Conservation (phyloP, 108 stramenopile species). For the Fistulifera pelliculosa region DNA sequence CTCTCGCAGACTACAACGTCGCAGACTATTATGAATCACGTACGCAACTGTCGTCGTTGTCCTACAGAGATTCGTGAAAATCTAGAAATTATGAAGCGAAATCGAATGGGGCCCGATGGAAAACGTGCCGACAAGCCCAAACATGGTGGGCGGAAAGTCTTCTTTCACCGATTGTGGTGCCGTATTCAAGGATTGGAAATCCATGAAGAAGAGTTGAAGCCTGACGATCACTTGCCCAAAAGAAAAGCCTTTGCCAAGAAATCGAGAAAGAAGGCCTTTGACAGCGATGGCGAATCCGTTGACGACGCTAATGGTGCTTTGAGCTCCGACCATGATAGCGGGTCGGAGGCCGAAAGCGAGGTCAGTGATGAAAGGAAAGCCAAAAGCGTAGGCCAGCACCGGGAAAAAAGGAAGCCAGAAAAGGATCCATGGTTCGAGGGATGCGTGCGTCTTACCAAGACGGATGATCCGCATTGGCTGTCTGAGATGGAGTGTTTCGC, state of each 20-base stretch:
- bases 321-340: constrained; percentile 26
- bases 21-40: constrained; percentile 83
- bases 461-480: constrained; percentile 71
- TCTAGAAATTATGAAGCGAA: constrained; percentile 73
- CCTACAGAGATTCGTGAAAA: constrained; percentile 76
- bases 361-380: constrained; percentile 14
- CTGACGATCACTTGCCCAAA: constrained; percentile 10
- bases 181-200: constrained; percentile 62
- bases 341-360: constrained; percentile 28
- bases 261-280: constrained; percentile 19
- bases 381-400: background rate
- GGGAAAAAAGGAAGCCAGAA: constrained; percentile 5
- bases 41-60: constrained; percentile 75
- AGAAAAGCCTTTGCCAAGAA: constrained; percentile 18
- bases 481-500: constrained; percentile 75
- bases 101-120: constrained; percentile 53
- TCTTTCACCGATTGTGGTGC: constrained; percentile 85
- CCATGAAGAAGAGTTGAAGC: constrained; percentile 40
- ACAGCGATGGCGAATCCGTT: constrained; percentile 15
- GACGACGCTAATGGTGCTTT: constrained; percentile 27
- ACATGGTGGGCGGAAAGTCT: constrained; percentile 83
- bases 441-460: constrained; percentile 54
- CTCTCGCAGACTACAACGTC: constrained; percentile 84
- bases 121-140: constrained; percentile 72
- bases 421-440: constrained; percentile 32